Evolutionary conservation across 2,329 filamentous ascomycete genomes (phyloP), one percentile per base, ranked within the genome.

Genomic region (Diaporthe batatas): DNA sequence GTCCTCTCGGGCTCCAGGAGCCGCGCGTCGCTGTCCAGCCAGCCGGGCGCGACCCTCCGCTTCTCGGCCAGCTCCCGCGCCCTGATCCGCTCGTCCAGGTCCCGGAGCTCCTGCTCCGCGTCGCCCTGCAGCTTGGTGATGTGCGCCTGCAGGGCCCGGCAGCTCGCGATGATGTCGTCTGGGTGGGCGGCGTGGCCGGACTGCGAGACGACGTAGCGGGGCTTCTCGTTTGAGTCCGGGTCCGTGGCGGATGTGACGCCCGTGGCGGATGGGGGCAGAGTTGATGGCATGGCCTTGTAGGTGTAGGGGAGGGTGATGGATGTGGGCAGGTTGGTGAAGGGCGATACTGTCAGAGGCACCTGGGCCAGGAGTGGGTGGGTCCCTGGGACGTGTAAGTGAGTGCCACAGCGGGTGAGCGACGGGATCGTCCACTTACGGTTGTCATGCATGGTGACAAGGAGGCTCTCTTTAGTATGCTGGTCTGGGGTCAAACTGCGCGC

Each of bases 231-330:
- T 76, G 75, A 79, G 72, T 77, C 78, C 18, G 32, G 70, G 68
- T 84, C 80, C 23, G 81, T 78, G 76, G 85, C 80, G 72, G 78
- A 82, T 55, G 82, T 81, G 73, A 88, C 84, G 73, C 88, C 87
- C 10, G 91, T 89, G 44, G 90, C 87, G 1, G 93, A 93, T 1
- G 91, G 91, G 0, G 96, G 96, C 0, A 98, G 90, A 2, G 94
- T 93, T 0, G 94, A 96, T 0, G 96, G 94, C 80, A 98, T 92
- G 14, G 91, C 89, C 81, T 95, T 96, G 88, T 98, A 98, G 77
- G 94, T 97, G 86, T 98, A 98, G 32, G 96, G 96, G 10, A 99
- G 90, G 0, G 95, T 98, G 25, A 95, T 93, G 34, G 96, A 93
- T 39, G 94, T 92, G 14, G 96, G 96, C 42, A 99, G 92, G 74